Base-by-base conservation (phyloP, 768 basidiomycete species). In the Trametes gibbosa region DNA sequence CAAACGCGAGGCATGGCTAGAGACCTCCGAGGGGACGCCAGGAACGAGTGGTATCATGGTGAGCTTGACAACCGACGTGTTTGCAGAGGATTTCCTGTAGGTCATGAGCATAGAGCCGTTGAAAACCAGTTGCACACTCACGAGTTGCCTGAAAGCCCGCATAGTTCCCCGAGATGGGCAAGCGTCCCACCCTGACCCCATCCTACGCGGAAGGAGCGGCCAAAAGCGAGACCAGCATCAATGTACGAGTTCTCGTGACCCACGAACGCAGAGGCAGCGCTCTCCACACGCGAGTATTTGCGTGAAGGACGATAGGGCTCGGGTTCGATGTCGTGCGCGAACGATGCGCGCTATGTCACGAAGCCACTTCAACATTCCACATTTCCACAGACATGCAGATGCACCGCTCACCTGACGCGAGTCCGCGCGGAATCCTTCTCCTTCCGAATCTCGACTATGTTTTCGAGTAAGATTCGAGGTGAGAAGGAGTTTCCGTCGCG, bases 131-230 rank as follows among this genome's bases (percentile, higher is more conserved):
- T 46, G 34, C 58, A 39, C 21, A 79, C 87, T 69, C 68, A 90
- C 90, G 74, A 63, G 49, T 76, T 73, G 51, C 77, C 75, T 4
- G 68, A 74, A 24, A 87, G 85, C 7, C 78, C 75, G 73, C 90
- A 87, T 62, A 96, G 74, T 49, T 78, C 77, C n/a, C 92, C 95
- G 12, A 89, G 71, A 71, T 92, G 88, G 12, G 86, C 86, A 7
- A 98, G 69, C 39, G 77, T 78, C 0, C 93, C 93, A 37, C 83
- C 81, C 1, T 90, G 87, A 19, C 95, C 92, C 93, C 95, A 98
- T 4, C 92, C 86, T 2, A 89, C 92, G 56, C 94, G 81, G 72
- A 94, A 97, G 13, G 90, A 92, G 17, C 93, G 83, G 13, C 95
- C 95, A 56, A 95, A 75, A 0, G 89, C 82, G 35, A 98, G 76